A percentile compares a stretch with the other conserved stretches of the same genome.
phyloP scores from a whole-genome alignment of 257 asterid species.

The Avicennia marina region DNA sequence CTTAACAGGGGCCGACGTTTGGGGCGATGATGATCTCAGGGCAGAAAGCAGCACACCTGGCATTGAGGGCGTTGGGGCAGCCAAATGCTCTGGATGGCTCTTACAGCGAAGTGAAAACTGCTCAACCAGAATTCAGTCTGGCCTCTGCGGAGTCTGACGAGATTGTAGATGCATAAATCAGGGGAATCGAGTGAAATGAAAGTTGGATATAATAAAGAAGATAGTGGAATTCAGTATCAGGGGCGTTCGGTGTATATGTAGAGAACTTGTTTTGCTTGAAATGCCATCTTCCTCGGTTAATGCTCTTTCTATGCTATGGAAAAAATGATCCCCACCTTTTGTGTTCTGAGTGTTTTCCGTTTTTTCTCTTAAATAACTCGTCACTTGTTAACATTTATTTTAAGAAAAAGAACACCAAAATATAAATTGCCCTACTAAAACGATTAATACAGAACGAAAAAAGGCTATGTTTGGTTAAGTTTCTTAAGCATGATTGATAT shows the following conservation, averaged over 20 bases:
- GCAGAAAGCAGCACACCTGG: conserved; percentile 90
- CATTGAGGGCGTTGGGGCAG: conserved; percentile 66
- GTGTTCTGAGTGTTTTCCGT: no score
- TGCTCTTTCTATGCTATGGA: neutral
- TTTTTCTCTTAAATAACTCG: no score
- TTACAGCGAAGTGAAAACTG: conserved; percentile 7
- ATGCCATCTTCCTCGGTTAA: neutral
- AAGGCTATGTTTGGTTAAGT: no score
- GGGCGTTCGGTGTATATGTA: neutral
- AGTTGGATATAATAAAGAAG: neutral
- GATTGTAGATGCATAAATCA: conserved; percentile 41
- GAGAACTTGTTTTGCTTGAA: neutral
- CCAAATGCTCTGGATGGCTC: conserved; percentile 62
- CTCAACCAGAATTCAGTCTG: conserved; percentile 42
- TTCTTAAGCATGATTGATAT: no score
- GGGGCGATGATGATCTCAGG: conserved; percentile 96
- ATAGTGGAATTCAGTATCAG: neutral
- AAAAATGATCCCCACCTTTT: no score
- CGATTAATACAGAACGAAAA: no score
- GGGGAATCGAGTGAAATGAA: neutral
- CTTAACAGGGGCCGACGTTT: conserved; percentile 72
- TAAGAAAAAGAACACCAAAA: no score
- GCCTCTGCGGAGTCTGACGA: conserved; percentile 61
- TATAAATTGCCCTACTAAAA: no score
- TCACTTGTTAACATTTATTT: no score